Conservation (phyloP, 768 basidiomycete species). For the Gelatoporia subvermispora region DNA sequence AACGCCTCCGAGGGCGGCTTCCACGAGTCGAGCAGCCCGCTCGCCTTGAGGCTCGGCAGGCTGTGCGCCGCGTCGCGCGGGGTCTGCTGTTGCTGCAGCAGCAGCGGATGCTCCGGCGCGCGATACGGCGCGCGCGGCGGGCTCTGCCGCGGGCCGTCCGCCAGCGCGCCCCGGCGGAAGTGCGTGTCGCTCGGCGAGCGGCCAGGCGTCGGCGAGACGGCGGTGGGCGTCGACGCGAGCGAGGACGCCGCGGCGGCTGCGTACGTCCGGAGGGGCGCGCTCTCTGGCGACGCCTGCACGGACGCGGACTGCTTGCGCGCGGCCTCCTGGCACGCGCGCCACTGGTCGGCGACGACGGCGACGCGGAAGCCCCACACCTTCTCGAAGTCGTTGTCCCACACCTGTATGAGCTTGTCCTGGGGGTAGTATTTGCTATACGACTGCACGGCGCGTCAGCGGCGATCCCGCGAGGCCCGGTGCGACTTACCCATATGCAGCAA, state of each 20-base stretch:
- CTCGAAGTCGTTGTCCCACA: constrained; percentile 60
- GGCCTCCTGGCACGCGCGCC: constrained; percentile 22
- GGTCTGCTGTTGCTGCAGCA: too few relatives aligned
- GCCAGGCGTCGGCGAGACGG: constrained; percentile 10
- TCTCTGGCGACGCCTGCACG: constrained; percentile 2
- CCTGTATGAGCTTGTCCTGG: constrained; percentile 49
- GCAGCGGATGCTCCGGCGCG: too few relatives aligned
- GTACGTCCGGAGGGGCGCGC: background rate
- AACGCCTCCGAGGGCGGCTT: constrained; percentile 20
- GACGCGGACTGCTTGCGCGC: constrained; percentile 4
- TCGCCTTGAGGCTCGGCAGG: constrained; percentile 73
- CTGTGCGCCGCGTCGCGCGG: constrained; percentile 22
- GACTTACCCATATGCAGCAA: constrained; percentile 54
- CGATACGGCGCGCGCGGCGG: background rate
- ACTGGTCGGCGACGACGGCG: constrained; percentile 23
- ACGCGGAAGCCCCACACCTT: constrained; percentile 55
- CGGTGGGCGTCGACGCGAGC: constrained; percentile 3
- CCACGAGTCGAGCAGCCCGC: constrained; percentile 60
- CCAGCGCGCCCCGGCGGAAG: too few relatives aligned
- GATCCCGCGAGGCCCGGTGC: constrained; percentile 14
- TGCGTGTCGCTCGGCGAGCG: constrained; percentile 5
- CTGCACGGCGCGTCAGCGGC: constrained; percentile 27
- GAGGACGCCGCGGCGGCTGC: constrained; percentile 1
- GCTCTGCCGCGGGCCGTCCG: background rate
- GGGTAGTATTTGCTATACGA: constrained; percentile 62